Conservation (phyloP, 2,329 filamentous ascomycete species). For the Graphiopsis chlorocephala region DNA sequence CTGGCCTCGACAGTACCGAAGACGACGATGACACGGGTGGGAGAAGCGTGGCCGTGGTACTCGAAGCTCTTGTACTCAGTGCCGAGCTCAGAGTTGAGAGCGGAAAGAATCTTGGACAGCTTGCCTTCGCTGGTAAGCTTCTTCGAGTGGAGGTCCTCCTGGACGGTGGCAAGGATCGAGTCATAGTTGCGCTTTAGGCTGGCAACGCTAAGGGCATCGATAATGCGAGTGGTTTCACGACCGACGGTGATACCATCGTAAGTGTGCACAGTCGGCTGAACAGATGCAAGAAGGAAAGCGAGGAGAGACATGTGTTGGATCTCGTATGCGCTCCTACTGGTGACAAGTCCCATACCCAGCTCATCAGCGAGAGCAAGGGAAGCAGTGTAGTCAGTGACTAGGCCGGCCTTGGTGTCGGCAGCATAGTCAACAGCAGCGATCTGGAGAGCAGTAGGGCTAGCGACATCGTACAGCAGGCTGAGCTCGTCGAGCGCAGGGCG, state of each 20-base stretch:
- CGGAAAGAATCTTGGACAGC: constrained; percentile 65
- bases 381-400: constrained; percentile 84
- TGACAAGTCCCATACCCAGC: constrained; percentile 79
- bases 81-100: constrained; percentile 86
- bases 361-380: constrained; percentile 83
- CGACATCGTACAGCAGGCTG: constrained; percentile 83
- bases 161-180: constrained; percentile 63
- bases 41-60: constrained; percentile 78
- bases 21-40: constrained; percentile 81
- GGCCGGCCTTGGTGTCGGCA: constrained; percentile 57
- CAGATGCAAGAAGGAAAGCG: constrained; percentile 72
- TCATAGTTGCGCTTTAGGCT: constrained; percentile 69
- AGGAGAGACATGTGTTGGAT: constrained; percentile 94
- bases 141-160: constrained; percentile 47
- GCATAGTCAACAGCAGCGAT: constrained; percentile 87
- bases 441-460: constrained; percentile 90
- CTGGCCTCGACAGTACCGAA: constrained; percentile 92
- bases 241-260: constrained; percentile 84
- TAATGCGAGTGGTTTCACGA: constrained; percentile 75
- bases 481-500: constrained; percentile 87
- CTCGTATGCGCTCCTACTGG: constrained; percentile 84
- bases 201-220: constrained; percentile 73
- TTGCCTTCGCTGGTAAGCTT: constrained; percentile 69
- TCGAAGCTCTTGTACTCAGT: constrained; percentile 93
- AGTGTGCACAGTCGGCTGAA: constrained; percentile 80